phyloP scores from a whole-genome alignment of 441 rosid species.

The Jatropha podagrica region DNA sequence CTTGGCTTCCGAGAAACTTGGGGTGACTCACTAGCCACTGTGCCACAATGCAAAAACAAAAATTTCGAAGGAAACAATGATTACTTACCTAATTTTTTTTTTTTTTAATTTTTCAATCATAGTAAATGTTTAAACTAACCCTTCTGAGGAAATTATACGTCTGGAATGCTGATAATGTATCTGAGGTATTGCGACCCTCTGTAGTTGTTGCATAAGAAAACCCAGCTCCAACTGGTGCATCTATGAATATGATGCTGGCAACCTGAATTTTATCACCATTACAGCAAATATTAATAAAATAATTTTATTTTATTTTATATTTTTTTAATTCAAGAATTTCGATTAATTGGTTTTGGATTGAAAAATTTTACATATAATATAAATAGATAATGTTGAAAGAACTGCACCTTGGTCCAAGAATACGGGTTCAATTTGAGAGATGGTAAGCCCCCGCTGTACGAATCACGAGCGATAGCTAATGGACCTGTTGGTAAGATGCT shows the following conservation, averaged over 20 bases:
- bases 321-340: too few relatives aligned
- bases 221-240: constrained; percentile 34
- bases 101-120: too few relatives aligned
- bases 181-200: constrained; percentile 25
- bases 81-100: too few relatives aligned
- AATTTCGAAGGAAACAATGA: background rate
- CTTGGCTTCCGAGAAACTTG: constrained; percentile 23
- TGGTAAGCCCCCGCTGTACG: constrained; percentile 27
- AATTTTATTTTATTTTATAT: too few relatives aligned
- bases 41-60: background rate
- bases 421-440: constrained; percentile 24
- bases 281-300: background rate
- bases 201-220: constrained; percentile 37
- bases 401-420: constrained; percentile 31
- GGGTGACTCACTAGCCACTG: constrained; percentile 40
- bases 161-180: constrained; percentile 22
- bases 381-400: too few relatives aligned
- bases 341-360: too few relatives aligned
- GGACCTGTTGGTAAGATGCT: constrained; percentile 28
- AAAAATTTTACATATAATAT: too few relatives aligned
- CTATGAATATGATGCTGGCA: constrained; percentile 32
- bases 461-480: constrained; percentile 21
- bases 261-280: constrained; percentile 2
- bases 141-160: constrained; percentile 32
- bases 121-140: constrained; percentile 10